Base-by-base conservation (phyloP, 257 asterid genomes). In the Jacaranda mimosifolia region DNA sequence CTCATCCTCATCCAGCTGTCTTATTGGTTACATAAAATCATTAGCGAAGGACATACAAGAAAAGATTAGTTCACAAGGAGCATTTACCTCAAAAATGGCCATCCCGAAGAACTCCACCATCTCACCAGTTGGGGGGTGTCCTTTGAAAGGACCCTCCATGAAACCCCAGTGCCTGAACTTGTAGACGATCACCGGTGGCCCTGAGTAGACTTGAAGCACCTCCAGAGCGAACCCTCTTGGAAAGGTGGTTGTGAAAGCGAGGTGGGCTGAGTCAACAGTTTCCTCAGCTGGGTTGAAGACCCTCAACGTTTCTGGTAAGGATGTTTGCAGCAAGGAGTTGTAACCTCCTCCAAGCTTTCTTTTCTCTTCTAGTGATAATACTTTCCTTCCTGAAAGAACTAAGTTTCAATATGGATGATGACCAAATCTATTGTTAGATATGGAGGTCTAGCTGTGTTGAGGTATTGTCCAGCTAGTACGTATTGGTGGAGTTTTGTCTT, bases 131-230 rank as follows among this genome's bases (percentile, higher is more conserved):
- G 89, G 85, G 7, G 81, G 70, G 36, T 83, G 82, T 0, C 85
- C 89, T 57, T 77, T 80, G 57, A 85, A 85, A 72, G 87, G 83
- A 35, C 89, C 89, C 78, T 85, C 89, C 89, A 85, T 85, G 82
- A 77, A 85, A n/a, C 87, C 89, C 89, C 89, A 82, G 72, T 85
- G 89, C 76, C 89, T 63, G 77, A 85, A 85, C 84, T 85, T 85
- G 82, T 80, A 83, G 4, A 78, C 84, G 68, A 85, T 68, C 57
- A 55, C 73, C 1, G 89, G 89, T 32, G 85, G 89, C 32, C 89
- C 87, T 3, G 85, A 80, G 55, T 77, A 85, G 56, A 83, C 89
- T 19, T 81, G 80, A 4, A 85, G 36, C 39, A 85, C 56, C 75
- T 85, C 89, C 14, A 85, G 70, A 1, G 89, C 87, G 13, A 85